These are phyloP conservation scores for Solanum paucissectum DNA, from an alignment of 257 asterid species.

Conservation along the genomic window DNA sequence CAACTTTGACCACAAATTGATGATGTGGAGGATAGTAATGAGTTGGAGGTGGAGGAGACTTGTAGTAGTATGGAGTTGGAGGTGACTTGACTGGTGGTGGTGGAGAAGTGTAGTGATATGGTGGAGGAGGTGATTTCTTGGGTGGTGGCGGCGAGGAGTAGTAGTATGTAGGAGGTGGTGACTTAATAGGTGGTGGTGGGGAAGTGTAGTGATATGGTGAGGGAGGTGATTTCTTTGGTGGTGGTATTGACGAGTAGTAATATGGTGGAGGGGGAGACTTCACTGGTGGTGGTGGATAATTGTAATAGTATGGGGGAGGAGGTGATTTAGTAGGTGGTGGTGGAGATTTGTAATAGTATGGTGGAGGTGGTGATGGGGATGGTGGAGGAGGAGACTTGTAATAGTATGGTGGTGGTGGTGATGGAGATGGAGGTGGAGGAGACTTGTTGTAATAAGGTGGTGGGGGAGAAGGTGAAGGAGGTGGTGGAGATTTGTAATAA, in stretches of 20 bases:
- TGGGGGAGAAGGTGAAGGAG: no score
- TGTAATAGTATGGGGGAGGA: neutral
- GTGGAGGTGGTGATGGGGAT: neutral
- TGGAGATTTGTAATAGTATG: neutral
- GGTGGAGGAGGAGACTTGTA: no score
- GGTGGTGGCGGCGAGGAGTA: neutral
- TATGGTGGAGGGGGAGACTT: slow-evolving; percentile 12
- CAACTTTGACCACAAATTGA: slow-evolving; percentile 42
- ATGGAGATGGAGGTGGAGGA: no score
- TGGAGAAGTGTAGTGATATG: neutral
- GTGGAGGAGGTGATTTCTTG: neutral
- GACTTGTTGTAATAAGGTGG: no score
- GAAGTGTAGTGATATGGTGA: no score
- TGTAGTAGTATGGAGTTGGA: no score
- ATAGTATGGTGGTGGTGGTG: no score
- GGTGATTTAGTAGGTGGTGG: neutral
- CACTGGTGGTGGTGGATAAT: slow-evolving; percentile 29
- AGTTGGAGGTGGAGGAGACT: neutral
- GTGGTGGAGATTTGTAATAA: no score
- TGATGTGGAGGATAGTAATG: slow-evolving; percentile 30
- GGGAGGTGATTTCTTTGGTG: no score
- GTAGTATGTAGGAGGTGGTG: no score
- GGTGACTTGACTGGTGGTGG: neutral
- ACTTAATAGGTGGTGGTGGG: no score
- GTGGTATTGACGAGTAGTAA: no score